These are phyloP conservation scores for Cydonia oblonga DNA, from an alignment of 331 rosid species.

Conservation along the genomic window DNA sequence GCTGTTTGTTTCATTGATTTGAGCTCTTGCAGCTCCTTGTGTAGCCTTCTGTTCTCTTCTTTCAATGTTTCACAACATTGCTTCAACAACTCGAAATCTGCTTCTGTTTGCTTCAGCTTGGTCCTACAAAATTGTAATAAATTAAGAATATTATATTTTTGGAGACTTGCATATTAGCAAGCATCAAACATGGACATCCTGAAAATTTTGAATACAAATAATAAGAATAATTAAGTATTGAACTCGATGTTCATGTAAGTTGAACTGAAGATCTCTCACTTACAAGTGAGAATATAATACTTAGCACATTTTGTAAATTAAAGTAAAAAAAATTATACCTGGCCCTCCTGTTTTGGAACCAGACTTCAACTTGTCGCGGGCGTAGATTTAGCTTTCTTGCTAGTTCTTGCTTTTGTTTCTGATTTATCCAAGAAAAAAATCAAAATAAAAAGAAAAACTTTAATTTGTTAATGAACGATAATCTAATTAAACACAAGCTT, in stretches of 20 bases:
- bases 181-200: not conserved
- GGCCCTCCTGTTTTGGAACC: slow-evolving; percentile 99
- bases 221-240: not conserved
- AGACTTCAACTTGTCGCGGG: slow-evolving; percentile 91
- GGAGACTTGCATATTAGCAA: not conserved
- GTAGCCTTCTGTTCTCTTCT: slow-evolving; percentile 60
- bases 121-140: slow-evolving; percentile 29
- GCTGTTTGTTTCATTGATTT: slow-evolving; percentile 34
- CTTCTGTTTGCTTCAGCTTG: slow-evolving; percentile 75
- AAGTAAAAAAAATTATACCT: slow-evolving; percentile 27
- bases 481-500: not conserved
- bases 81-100: slow-evolving; percentile 48
- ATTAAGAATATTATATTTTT: not conserved
- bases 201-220: too few species aligned
- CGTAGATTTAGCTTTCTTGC: slow-evolving; percentile 55
- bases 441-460: too few species aligned
- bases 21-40: slow-evolving; percentile 65
- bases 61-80: slow-evolving; percentile 48
- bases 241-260: not conserved
- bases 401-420: slow-evolving; percentile 81
- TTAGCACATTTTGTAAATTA: not conserved
- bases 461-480: too few species aligned
- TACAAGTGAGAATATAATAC: not conserved
- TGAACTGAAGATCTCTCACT: too few species aligned
- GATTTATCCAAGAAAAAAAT: not conserved